Percentiles rank a stretch among this genome's conserved stretches.
Conservation (phyloP, 2,329 filamentous ascomycete species). For the Beauveria medogensis region DNA sequence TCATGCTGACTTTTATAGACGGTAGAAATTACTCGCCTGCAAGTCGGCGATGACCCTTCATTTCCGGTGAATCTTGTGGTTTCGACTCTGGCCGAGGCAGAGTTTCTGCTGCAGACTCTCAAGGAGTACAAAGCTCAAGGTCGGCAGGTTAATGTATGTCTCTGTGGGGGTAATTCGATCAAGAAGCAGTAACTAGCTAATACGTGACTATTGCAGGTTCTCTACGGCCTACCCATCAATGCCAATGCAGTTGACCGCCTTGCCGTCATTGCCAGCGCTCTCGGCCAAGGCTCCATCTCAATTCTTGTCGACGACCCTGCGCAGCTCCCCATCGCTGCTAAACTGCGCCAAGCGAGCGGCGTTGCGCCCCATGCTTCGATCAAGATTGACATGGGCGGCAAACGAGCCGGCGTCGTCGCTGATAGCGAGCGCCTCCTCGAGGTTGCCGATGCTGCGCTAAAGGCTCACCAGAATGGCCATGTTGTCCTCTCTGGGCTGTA, state of each 20-base stretch:
- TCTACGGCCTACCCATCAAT: constrained; percentile 65
- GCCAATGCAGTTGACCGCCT: constrained; percentile 54
- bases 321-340: constrained; percentile 45
- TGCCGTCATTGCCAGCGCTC: constrained; percentile 41
- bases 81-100: constrained; percentile 68
- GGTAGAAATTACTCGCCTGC: constrained; percentile 54
- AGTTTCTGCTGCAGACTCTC: constrained; percentile 55
- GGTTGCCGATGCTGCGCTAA: constrained; percentile 27
- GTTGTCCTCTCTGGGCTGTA: constrained; percentile 57
- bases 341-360: constrained; percentile 33
- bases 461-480: constrained; percentile 20
- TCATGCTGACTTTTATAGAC: constrained; percentile 41
- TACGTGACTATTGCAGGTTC: constrained; percentile 35
- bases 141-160: constrained; percentile 49
- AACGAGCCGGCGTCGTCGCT: constrained; percentile 57
- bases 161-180: too few species aligned
- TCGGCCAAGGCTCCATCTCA: constrained; percentile 50
- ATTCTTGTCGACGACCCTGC: constrained; percentile 62
- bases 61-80: constrained; percentile 54
- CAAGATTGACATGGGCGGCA: constrained; percentile 67
- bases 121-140: constrained; percentile 46
- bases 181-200: not conserved
- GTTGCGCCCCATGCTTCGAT: constrained; percentile 52
- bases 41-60: constrained; percentile 52
- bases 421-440: constrained; percentile 43